Conservation (phyloP, 805 yeast genomes). For the Wickerhamiella brachini region DNA sequence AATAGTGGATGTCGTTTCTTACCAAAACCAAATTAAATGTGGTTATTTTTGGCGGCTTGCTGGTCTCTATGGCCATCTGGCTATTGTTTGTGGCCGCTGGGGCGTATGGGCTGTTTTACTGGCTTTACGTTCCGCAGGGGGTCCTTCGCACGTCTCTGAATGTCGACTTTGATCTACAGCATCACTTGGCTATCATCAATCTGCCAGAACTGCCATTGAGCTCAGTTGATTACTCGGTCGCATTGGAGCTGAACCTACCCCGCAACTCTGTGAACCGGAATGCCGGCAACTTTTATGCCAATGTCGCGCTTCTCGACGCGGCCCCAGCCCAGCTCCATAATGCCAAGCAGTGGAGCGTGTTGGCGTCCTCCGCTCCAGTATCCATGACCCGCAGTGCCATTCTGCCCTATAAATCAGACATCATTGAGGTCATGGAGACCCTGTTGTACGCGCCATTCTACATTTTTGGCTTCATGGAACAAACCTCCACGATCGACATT, state of each 20-base stretch:
- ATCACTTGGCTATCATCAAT: not conserved
- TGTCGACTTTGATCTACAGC: not conserved
- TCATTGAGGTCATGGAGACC: conserved; percentile 20
- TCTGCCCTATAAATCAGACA: conserved; percentile 20
- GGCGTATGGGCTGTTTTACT: conserved; percentile 12
- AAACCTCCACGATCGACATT: conserved; percentile 16
- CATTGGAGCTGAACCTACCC: conserved; percentile 21
- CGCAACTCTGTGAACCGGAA: conserved; percentile 19
- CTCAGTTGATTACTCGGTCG: conserved; percentile 18
- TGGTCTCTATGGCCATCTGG: conserved; percentile 14
- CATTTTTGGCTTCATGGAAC: conserved; percentile 17
- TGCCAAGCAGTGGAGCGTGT: not conserved
- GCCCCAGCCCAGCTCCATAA: not conserved
- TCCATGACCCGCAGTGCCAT: conserved; percentile 12
- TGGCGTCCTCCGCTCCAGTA: not conserved
- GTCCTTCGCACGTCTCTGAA: not conserved
- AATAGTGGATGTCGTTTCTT: not conserved
- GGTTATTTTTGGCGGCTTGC: conserved; percentile 21
- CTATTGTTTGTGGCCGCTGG: conserved; percentile 13
- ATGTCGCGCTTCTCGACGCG: conserved; percentile 12
- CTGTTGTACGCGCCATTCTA: conserved; percentile 21
- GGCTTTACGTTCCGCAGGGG: conserved; percentile 11
- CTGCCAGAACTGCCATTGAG: not conserved
- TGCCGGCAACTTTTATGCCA: conserved; percentile 24
- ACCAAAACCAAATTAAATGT: not conserved